Percentiles rank a stretch among this genome's conserved stretches.
Conservation (phyloP, 2,329 filamentous ascomycete genomes). For the Trichophyton verrucosum region DNA sequence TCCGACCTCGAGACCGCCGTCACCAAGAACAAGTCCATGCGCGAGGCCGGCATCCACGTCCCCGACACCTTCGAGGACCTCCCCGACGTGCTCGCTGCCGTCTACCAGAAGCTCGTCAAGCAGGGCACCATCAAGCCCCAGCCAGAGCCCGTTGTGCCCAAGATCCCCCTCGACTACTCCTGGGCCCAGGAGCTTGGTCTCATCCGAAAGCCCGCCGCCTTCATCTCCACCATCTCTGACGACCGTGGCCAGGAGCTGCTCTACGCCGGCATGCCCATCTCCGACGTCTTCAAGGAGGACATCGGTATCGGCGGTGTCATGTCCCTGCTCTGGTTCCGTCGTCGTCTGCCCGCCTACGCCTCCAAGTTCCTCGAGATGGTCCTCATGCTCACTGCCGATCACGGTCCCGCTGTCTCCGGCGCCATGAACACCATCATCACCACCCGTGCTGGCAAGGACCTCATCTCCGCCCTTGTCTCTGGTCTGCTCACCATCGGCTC, state of each 20-base stretch:
- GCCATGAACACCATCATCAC: conserved; percentile 99
- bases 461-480: conserved; percentile 88
- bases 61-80: conserved; percentile 96
- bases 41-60: conserved; percentile 84
- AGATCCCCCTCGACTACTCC: conserved; percentile 99
- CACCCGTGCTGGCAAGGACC: conserved; percentile 95
- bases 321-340: conserved; percentile 99
- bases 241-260: conserved; percentile 98
- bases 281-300: conserved; percentile 98
- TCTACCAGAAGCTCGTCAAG: conserved; percentile 82
- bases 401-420: conserved; percentile 96
- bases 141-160: conserved; percentile 82
- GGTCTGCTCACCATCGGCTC: conserved; percentile 98
- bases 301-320: conserved; percentile 99
- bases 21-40: conserved; percentile 95
- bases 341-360: conserved; percentile 86
- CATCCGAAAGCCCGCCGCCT: conserved; percentile 97
- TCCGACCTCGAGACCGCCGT: conserved; percentile 96
- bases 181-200: conserved; percentile 99
- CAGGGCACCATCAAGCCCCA: conserved; percentile 74
- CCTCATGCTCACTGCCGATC: conserved; percentile 98
- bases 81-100: conserved; percentile 58
- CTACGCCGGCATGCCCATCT: conserved; percentile 98
- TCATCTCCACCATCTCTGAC: conserved; percentile 99
- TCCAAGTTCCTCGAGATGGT: conserved; percentile 99